Conservation (phyloP, 1,139 yeast genomes). For the Kurtzmaniella natalensis region DNA sequence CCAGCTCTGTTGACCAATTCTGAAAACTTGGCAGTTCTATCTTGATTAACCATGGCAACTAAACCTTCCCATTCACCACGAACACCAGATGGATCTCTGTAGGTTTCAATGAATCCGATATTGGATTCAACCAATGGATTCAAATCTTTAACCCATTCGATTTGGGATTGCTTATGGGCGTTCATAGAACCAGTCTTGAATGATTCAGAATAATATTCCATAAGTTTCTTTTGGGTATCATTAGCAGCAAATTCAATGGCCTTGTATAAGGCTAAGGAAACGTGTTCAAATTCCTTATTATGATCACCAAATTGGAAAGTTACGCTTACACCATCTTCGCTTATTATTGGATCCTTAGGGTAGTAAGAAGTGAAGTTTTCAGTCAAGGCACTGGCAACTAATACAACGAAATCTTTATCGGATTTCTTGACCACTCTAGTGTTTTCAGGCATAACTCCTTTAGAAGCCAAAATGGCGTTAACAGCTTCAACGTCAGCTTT, state of each 20-base stretch:
- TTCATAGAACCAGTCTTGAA: conserved; percentile 81
- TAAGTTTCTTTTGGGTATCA: conserved; percentile 63
- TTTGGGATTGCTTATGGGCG: conserved; percentile 81
- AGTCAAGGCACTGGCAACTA: conserved; percentile 55
- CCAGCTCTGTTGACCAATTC: conserved; percentile 65
- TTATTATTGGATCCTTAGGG: conserved; percentile 23
- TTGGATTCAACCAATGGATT: conserved; percentile 83
- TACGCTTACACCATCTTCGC: conserved; percentile 31
- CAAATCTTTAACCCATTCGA: conserved; percentile 81
- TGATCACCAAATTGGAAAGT: conserved; percentile 77
- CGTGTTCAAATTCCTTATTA: conserved; percentile 52
- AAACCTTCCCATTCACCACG: conserved; percentile 94
- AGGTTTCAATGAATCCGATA: conserved; percentile 87
- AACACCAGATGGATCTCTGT: conserved; percentile 87
- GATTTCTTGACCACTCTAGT: conserved; percentile 59
- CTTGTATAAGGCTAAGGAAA: conserved; percentile 50
- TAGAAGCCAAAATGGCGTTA: conserved; percentile 56
- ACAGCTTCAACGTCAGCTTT: conserved; percentile 62
- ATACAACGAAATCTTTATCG: conserved; percentile 44
- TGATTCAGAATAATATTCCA: conserved; percentile 61
- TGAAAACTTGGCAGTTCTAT: conserved; percentile 76
- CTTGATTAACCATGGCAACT: conserved; percentile 89
- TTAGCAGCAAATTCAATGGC: conserved; percentile 69
- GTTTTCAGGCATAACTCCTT: conserved; percentile 77
- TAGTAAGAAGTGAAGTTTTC: conserved; percentile 41